A percentile compares a stretch with the other conserved stretches of the same genome.
Evolutionary conservation across 2,329 filamentous ascomycete species (phyloP).

Genomic region (Lachnellula cervina): DNA sequence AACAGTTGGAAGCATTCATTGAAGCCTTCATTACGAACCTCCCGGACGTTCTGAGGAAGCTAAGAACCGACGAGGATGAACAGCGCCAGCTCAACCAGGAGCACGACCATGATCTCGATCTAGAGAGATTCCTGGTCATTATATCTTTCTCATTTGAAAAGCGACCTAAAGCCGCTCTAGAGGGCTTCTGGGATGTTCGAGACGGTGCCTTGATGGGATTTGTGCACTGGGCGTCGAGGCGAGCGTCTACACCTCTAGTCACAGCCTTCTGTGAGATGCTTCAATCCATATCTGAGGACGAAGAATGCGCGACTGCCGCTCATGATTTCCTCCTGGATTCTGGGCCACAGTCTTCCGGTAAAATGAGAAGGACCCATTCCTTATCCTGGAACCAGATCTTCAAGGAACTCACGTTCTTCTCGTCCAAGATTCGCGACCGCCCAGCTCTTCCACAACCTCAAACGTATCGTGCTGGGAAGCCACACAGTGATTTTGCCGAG

Average conservation of each 20-base stretch:
- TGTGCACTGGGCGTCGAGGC: constrained; percentile 91
- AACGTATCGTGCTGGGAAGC: constrained; percentile 54
- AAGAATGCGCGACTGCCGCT: constrained; percentile 75
- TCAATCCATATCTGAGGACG: constrained; percentile 77
- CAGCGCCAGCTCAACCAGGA: constrained; percentile 65
- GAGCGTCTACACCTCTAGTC: constrained; percentile 92
- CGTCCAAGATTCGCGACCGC: constrained; percentile 70
- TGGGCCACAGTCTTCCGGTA: constrained; percentile 65
- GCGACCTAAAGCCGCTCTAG: constrained; percentile 72
- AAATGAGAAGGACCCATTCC: constrained; percentile 76
- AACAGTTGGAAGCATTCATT: constrained; percentile 79
- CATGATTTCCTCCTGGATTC: constrained; percentile 91
- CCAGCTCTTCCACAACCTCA: constrained; percentile 51
- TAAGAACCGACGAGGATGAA: constrained; percentile 86
- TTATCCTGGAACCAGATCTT: constrained; percentile 93
- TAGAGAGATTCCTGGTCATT: constrained; percentile 88
- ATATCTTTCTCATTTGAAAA: constrained; percentile 89
- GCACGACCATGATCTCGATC: constrained; percentile 64
- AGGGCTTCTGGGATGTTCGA: constrained; percentile 82
- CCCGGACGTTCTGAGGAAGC: constrained; percentile 80
- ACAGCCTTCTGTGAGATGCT: constrained; percentile 97
- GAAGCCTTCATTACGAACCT: constrained; percentile 94
- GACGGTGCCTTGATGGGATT: constrained; percentile 94
- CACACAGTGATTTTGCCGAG: constrained; percentile 64
- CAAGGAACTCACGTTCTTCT: constrained; percentile 81